These are phyloP conservation scores for Arthrobotrys iridis DNA, from an alignment of 2,329 filamentous ascomycete genomes.

Conservation along the genomic window DNA sequence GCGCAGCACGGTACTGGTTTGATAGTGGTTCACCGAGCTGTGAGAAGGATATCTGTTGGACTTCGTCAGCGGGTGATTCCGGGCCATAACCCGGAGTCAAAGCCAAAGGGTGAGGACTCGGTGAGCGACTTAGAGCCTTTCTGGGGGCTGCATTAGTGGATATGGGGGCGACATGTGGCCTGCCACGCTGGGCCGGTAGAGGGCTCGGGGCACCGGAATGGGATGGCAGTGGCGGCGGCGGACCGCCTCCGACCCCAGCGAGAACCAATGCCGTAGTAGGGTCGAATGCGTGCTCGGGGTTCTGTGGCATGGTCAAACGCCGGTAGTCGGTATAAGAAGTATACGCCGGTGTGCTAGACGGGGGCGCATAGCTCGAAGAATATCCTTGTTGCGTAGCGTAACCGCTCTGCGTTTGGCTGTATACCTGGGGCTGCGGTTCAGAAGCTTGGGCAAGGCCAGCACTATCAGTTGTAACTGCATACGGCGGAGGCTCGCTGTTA, in stretches of 20 bases:
- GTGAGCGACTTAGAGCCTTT: slow-evolving; percentile 34
- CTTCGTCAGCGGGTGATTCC: slow-evolving; percentile 29
- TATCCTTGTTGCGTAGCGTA: slow-evolving; percentile 19
- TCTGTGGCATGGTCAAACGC: slow-evolving; percentile 37
- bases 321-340: slow-evolving; percentile 46
- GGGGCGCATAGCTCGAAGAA: slow-evolving; percentile 9
- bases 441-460: slow-evolving; percentile 3
- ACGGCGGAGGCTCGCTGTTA: slow-evolving; percentile 47
- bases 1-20: slow-evolving; percentile 40
- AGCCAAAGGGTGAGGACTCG: slow-evolving; percentile 40
- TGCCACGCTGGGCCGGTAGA: slow-evolving; percentile 17
- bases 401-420: neutral
- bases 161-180: slow-evolving; percentile 29
- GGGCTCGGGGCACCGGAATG: slow-evolving; percentile 21
- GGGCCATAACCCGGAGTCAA: slow-evolving; percentile 45
- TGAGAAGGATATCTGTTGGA: slow-evolving; percentile 20
- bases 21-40: slow-evolving; percentile 11
- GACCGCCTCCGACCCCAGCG: slow-evolving; percentile 34
- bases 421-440: slow-evolving; percentile 12
- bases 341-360: slow-evolving; percentile 5
- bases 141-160: slow-evolving; percentile 28
- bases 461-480: slow-evolving; percentile 35
- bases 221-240: slow-evolving; percentile 29
- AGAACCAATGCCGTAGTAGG: slow-evolving; percentile 44
- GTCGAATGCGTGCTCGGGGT: slow-evolving; percentile 46